A percentile compares a stretch with the other conserved stretches of the same genome.
These are phyloP conservation scores for Tardiomyces digboiensis DNA, from an alignment of 1,139 yeast species.

Conservation along the genomic window DNA sequence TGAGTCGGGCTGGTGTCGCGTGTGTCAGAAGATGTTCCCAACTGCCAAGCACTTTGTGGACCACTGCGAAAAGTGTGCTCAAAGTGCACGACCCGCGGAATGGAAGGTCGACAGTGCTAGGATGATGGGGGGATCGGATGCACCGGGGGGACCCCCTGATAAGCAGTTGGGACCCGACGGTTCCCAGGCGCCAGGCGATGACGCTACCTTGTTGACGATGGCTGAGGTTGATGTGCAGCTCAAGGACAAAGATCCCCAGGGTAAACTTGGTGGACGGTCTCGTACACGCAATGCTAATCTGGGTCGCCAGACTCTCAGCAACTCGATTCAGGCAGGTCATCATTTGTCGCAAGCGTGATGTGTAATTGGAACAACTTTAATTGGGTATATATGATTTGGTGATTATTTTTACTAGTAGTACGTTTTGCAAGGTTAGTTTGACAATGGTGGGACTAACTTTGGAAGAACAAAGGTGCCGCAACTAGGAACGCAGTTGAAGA, in stretches of 20 bases:
- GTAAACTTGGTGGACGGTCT: conserved; percentile 1
- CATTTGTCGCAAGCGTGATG: conserved; percentile 8
- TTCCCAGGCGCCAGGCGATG: conserved; percentile 1
- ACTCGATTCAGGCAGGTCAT: conserved; percentile 19
- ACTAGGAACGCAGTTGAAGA: no score
- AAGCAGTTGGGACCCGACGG: conserved; percentile 12
- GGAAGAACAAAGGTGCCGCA: no score
- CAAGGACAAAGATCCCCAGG: conserved; percentile 8
- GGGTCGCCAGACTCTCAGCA: conserved; percentile 15
- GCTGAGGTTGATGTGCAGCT: conserved; percentile 12
- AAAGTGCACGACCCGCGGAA: conserved; percentile 23
- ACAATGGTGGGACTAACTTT: no score
- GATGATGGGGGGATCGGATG: conserved; percentile 14
- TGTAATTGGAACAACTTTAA: not conserved
- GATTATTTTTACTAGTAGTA: no score
- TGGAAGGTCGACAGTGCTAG: conserved; percentile 17
- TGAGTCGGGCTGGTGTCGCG: conserved; percentile 58
- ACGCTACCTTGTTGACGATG: conserved; percentile 7
- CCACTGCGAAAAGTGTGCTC: conserved; percentile 59
- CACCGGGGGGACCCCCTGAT: conserved; percentile 8
- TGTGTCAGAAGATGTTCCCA: conserved; percentile 50
- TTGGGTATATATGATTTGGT: not conserved
- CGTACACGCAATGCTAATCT: conserved; percentile 3
- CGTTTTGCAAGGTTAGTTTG: no score
- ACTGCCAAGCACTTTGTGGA: conserved; percentile 50